phyloP scores from a whole-genome alignment of 2,329 filamentous ascomycete species.

The Fusarium algeriense region DNA sequence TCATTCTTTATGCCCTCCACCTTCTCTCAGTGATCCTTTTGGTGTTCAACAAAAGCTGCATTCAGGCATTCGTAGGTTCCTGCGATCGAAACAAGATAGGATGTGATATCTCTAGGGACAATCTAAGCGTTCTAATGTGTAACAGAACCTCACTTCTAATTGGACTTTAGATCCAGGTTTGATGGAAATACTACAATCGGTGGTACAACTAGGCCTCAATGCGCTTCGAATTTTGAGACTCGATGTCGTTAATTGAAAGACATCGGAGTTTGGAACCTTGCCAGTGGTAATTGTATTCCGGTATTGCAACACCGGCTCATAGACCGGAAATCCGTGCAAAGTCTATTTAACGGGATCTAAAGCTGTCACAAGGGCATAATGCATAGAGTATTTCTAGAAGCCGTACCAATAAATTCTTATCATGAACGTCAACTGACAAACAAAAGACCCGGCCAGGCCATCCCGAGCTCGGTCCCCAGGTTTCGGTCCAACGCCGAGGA shows the following conservation, averaged over 20 bases:
- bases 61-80: too few species aligned
- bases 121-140: too few species aligned
- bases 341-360: not conserved
- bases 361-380: slow-evolving; percentile 10
- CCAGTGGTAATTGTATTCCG: not conserved
- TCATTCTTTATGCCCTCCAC: too few species aligned
- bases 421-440: not conserved
- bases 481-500: slow-evolving; percentile 30
- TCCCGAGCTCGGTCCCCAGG: slow-evolving; percentile 29
- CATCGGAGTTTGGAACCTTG: not conserved
- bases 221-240: too few species aligned
- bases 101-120: too few species aligned
- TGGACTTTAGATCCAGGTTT: too few species aligned
- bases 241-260: not conserved
- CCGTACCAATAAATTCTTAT: not conserved
- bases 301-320: slow-evolving; percentile 5
- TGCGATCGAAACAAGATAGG: too few species aligned
- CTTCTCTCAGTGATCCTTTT: too few species aligned
- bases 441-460: not conserved
- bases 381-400: slow-evolving; percentile 22
- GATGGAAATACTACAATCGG: too few species aligned
- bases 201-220: not conserved
- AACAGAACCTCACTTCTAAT: too few species aligned
- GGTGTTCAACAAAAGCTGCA: too few species aligned
- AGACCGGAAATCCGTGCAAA: slow-evolving; percentile 7